Evolutionary conservation across 78 protist species (phyloP).

Genomic region (Bodo saltans): DNA sequence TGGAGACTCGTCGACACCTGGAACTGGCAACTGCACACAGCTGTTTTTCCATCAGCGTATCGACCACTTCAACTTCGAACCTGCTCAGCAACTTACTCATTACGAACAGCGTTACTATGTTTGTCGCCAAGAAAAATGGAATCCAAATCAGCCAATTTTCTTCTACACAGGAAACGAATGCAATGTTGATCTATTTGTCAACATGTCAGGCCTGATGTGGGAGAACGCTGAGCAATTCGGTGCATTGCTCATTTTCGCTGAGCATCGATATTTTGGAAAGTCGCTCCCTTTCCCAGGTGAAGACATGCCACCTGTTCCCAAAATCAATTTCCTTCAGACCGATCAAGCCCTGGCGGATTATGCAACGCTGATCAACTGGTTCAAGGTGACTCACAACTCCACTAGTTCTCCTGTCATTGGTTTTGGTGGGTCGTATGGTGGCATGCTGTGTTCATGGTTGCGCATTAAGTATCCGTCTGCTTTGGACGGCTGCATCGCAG

Average conservation of each 20-base stretch:
- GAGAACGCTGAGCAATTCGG: constrained; percentile 1
- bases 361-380: constrained; percentile 28
- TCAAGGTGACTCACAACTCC: constrained; percentile 23
- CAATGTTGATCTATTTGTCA: constrained; percentile 53
- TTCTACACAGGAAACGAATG: constrained; percentile 89
- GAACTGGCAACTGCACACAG: constrained; percentile 16
- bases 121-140: background rate
- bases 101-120: constrained; percentile 21
- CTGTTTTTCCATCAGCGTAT: background rate
- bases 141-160: constrained; percentile 17
- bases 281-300: constrained; percentile 57
- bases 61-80: constrained; percentile 15
- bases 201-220: constrained; percentile 68
- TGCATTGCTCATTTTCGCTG: constrained; percentile 71
- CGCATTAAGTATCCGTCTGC: constrained; percentile 47
- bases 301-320: background rate
- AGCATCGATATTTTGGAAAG: constrained; percentile 69
- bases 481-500: constrained; percentile 28
- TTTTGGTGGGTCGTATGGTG: constrained; percentile 55
- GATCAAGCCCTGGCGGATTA: constrained; percentile 52
- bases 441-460: constrained; percentile 47
- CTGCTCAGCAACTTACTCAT: background rate
- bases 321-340: background rate
- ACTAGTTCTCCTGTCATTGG: constrained; percentile 45
- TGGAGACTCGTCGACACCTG: too few relatives aligned